Evolutionary conservation across 2,329 filamentous ascomycete genomes (phyloP).

Genomic region (Onygenales sp.): DNA sequence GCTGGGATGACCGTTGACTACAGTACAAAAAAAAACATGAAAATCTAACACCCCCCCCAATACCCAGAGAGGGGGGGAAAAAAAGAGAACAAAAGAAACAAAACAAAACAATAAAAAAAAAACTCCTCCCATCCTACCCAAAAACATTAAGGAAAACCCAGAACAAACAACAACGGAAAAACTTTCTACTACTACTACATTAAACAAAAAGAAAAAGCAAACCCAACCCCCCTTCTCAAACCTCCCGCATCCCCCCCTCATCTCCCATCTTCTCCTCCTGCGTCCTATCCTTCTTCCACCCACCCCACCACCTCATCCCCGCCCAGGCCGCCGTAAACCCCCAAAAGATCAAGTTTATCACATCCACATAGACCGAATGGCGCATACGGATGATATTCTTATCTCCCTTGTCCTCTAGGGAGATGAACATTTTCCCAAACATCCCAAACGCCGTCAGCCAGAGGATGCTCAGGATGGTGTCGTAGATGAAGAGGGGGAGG

Average conservation of each 20-base stretch:
- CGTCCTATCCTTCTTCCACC: conserved; percentile 11
- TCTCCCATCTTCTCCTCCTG: conserved; percentile 8
- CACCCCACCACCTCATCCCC: conserved; percentile 25
- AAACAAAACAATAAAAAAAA: background rate
- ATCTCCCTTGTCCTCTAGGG: conserved; percentile 33
- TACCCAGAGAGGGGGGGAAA: too few species aligned
- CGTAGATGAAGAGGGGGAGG: conserved; percentile 53
- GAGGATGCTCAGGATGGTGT: conserved; percentile 62
- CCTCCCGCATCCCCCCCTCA: conserved; percentile 4
- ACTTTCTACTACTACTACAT: too few species aligned
- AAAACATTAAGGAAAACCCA: background rate
- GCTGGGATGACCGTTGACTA: too few species aligned
- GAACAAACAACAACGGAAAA: background rate
- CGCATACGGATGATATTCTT: conserved; percentile 65
- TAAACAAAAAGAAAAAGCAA: conserved; percentile 1
- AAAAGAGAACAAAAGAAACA: conserved; percentile 4
- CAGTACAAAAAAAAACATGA: too few species aligned
- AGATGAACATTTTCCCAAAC: conserved; percentile 73
- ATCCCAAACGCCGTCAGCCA: conserved; percentile 77
- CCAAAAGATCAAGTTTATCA: conserved; percentile 70
- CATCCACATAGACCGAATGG: conserved; percentile 74
- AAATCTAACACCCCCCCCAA: too few species aligned
- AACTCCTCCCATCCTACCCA: too few species aligned
- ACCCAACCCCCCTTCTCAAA: background rate
- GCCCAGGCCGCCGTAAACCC: conserved; percentile 45